Base-by-base conservation (phyloP, 441 rosid genomes). In the Populus hybrid region DNA sequence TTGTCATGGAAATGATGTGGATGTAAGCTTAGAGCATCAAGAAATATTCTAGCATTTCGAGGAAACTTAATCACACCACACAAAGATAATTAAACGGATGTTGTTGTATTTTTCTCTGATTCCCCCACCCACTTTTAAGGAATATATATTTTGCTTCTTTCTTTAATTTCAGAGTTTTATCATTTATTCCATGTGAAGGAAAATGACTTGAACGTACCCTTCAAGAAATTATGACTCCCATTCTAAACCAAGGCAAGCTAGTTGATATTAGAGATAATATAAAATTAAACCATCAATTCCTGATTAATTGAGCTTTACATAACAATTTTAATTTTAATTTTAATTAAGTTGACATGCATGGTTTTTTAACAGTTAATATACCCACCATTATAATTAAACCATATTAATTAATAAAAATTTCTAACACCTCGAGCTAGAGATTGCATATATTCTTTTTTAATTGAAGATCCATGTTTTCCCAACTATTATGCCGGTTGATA, bases 401-500 rank as follows among this genome's bases (percentile, higher is more conserved):
- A 45, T 45, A 45, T 11, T 45, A 45, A 45, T 11, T 45, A 45
- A 12, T 45, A 45, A 45, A 4, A 4, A 12, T 12, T 45, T 12
- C 18, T 45, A 14, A 45, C 56, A 12, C 56, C 56, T 45, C 6
- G 18, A 4, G 14, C 56, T 1, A 14, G 18, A 45, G 56, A 45
- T 45, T 45, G 56, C 6, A 45, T 45, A 14, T 45, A 45, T 45
- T 45, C 56, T 71, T 24, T 45, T 23, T 31, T 20, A 36, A 42
- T 45, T 5, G 11, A 75, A 7, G 71, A 12, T 50, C 20, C 63
- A 33, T 33, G 21, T 56, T 29, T 28, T 56, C 24, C 40, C 9
- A 56, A 35, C 71, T 42, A 65, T 64, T 24, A 21, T 67, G 29
- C 40, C 20, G 35, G 63, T 50, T n/a, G 78, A 68, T 50, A n/a